Evolutionary conservation across 306 rosid genomes (phyloP).

Genomic region (Lupinus albus): DNA sequence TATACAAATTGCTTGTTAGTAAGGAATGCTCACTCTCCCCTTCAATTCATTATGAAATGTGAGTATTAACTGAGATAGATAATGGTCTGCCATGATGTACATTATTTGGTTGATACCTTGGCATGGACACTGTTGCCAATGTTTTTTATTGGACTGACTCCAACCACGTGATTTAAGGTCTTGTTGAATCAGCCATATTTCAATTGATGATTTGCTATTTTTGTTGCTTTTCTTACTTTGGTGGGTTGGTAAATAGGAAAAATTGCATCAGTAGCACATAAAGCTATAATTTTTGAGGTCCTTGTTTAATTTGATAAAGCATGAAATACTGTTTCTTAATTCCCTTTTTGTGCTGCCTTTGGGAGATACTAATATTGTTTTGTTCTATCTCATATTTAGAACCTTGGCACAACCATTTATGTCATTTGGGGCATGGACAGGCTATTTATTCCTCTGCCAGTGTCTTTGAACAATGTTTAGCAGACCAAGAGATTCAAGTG

Average conservation of each 20-base stretch:
- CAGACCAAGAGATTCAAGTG: conserved; percentile 53
- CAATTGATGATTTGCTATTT: background rate
- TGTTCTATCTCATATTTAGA: conserved; percentile 38
- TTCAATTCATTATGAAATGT: background rate
- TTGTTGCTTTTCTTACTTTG: background rate
- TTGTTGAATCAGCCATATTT: background rate
- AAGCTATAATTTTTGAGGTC: background rate
- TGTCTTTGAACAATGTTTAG: conserved; percentile 79
- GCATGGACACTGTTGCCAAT: background rate
- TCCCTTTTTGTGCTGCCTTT: background rate
- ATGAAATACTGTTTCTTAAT: conserved; percentile 11
- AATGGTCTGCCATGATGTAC: background rate
- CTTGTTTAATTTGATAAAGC: conserved; percentile 13
- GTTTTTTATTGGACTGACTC: background rate
- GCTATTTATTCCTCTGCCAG: conserved; percentile 56
- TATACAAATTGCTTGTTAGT: background rate
- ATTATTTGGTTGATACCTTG: background rate
- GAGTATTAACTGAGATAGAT: background rate
- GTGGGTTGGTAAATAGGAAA: background rate
- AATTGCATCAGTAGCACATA: conserved; percentile 8
- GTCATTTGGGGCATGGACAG: conserved; percentile 70
- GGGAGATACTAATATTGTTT: conserved; percentile 38
- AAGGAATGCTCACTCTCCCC: background rate
- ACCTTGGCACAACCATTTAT: conserved; percentile 38
- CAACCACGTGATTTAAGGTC: background rate